Base-by-base conservation (phyloP, 2,329 filamentous ascomycete species). In the Rhynchosporium graminicola region DNA sequence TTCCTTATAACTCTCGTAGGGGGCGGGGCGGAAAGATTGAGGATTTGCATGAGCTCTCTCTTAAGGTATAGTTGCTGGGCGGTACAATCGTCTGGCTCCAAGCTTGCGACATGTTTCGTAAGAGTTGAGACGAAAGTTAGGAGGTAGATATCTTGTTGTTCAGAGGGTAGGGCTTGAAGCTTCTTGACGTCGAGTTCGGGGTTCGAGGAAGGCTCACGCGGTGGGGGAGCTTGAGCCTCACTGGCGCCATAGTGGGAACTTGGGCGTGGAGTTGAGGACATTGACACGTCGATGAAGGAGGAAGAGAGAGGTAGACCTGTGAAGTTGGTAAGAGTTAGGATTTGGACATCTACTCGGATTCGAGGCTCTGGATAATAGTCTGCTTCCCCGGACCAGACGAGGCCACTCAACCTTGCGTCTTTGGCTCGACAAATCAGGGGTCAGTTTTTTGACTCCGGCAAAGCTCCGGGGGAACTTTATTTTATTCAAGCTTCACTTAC, bases 111-210 rank as follows among this genome's bases (percentile, higher is more conserved):
- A 81, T 97, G 90, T 69, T 89, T 89, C 66, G 87, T 88, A 61
- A 99, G 82, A 64, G 89, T 86, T 33, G 92, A 89, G 42, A 93
- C 89, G 74, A 96, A 97, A 31, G 88, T 96, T 64, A 99, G 83
- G 66, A 99, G 84, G 76, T 95, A 96, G 12, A 99, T 85, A 72
- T 97, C 93, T 77, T 99, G 95, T 76, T 99, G 95, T 78, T 99
- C 95, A 59, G 91, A 87, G 48, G 94, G 91, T 52, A 98, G 85
- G 58, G 90, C 84, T 77, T 97, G 89, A 54, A 99, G 87, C 82
- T 97, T 97, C 72, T 87, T 80, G 69, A 97, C 79, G 74, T 99
- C 93, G 75, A 99, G 90, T 80, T 97, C 90, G 57, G 88, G 88
- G 73, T 85, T 88, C 61, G 78, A 72, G 64, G 80, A 77, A 67